These are phyloP conservation scores for Pseudotsuga menziesii DNA, from an alignment of 75 land plant species.

Conservation along the genomic window DNA sequence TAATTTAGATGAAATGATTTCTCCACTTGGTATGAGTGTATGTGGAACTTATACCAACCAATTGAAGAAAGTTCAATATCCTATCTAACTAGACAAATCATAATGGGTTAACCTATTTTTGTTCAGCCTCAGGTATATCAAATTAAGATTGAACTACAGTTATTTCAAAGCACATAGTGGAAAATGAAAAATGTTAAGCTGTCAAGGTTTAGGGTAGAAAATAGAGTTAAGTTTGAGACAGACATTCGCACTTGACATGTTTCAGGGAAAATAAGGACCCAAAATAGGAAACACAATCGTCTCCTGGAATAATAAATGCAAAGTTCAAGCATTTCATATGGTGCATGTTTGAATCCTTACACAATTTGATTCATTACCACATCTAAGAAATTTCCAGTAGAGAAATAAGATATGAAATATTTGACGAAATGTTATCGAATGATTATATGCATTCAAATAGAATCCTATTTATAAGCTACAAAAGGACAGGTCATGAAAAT, in stretches of 20 bases:
- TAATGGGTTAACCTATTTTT: neutral
- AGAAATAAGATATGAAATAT: too few relatives aligned
- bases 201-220: neutral
- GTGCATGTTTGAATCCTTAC: neutral
- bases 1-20: neutral
- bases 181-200: neutral
- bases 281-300: too few relatives aligned
- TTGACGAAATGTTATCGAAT: too few relatives aligned
- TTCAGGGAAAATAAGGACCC: too few relatives aligned
- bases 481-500: too few relatives aligned
- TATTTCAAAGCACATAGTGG: neutral
- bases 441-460: too few relatives aligned
- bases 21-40: neutral
- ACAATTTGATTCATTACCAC: neutral
- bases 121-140: neutral
- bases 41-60: neutral
- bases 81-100: neutral
- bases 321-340: neutral
- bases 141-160: neutral
- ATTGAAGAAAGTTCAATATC: neutral
- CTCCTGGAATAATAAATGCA: too few relatives aligned
- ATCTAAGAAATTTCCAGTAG: too few relatives aligned
- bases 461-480: too few relatives aligned
- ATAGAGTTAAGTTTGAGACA: too few relatives aligned
- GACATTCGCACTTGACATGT: too few relatives aligned